Evolutionary conservation across 371 early-diverging fungal genomes (phyloP).

Genomic region (Rhizomucor miehei): DNA sequence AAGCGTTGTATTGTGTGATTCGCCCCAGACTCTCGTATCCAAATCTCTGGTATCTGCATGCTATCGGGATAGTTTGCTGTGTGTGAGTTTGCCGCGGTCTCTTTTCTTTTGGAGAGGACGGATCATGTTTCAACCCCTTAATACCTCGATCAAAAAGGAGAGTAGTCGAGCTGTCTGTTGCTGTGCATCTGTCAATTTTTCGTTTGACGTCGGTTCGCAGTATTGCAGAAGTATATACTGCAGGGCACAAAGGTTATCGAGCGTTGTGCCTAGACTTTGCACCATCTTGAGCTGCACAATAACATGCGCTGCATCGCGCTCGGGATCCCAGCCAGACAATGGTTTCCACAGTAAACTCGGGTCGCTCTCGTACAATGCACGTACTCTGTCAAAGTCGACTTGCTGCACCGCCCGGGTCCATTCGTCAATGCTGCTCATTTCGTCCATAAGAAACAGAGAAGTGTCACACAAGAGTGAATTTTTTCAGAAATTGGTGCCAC

Average conservation of each 20-base stretch:
- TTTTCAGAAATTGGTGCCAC: no score
- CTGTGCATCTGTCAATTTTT: conserved; percentile 9
- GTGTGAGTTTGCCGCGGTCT: no score
- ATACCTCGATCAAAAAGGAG: conserved; percentile 14
- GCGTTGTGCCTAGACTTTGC: conserved; percentile 13
- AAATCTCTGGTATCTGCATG: conserved; percentile 10
- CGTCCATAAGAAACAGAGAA: no score
- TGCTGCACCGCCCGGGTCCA: conserved; percentile 31
- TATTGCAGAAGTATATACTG: conserved; percentile 16
- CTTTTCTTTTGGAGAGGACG: no score
- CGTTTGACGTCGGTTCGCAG: conserved; percentile 7
- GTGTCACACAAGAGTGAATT: no score
- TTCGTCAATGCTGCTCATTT: conserved; percentile 7
- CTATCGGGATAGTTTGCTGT: background rate
- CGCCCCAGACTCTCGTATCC: conserved; percentile 14
- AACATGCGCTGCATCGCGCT: conserved; percentile 14
- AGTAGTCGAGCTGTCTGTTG: conserved; percentile 11
- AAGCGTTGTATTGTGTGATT: conserved; percentile 13
- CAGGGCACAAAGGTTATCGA: conserved; percentile 15
- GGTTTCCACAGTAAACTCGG: conserved; percentile 35
- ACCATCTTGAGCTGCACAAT: conserved; percentile 9
- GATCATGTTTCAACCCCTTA: background rate
- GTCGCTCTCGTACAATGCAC: conserved; percentile 13
- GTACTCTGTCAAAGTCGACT: conserved; percentile 14
- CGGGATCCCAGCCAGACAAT: conserved; percentile 10